phyloP scores from a whole-genome alignment of 1,284 basidiomycete genomes.

The Takashimella tepidaria region DNA sequence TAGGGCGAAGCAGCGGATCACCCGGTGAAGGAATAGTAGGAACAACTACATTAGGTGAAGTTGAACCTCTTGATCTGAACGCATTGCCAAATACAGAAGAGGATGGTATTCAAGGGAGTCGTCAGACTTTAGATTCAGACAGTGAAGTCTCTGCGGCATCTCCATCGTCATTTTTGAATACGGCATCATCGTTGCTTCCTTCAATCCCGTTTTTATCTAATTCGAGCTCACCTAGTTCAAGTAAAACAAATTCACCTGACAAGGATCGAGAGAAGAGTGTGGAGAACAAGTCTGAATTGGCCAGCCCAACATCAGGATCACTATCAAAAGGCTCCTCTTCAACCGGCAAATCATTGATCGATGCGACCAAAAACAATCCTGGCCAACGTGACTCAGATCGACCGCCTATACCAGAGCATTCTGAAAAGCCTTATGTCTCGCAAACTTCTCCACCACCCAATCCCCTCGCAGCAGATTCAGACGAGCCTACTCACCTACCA shows the following conservation, averaged over 20 bases:
- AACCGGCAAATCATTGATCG: neutral
- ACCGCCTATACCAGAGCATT: slow-evolving; percentile 1
- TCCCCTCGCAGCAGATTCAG: slow-evolving; percentile 30
- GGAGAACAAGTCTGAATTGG: too few relatives aligned
- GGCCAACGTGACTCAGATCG: neutral
- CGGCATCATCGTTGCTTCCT: slow-evolving; percentile 23
- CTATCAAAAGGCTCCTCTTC: neutral
- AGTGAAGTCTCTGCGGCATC: slow-evolving; percentile 11
- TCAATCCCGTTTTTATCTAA: slow-evolving; percentile 19
- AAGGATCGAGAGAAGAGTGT: neutral
- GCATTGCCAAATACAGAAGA: slow-evolving; percentile 4
- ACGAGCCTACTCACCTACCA: slow-evolving; percentile 24
- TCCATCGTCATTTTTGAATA: slow-evolving; percentile 20
- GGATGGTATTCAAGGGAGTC: neutral
- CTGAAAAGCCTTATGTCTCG: slow-evolving; percentile 8
- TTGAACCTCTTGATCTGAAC: slow-evolving; percentile 48
- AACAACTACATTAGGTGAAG: slow-evolving; percentile 22
- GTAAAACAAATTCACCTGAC: neutral
- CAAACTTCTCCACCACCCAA: slow-evolving; percentile 27
- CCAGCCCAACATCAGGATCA: neutral
- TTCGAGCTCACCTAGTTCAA: neutral
- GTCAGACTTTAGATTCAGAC: neutral
- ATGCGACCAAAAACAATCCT: too few relatives aligned
- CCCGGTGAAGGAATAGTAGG: too few relatives aligned
- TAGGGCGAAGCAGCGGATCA: too few relatives aligned